These are phyloP conservation scores for Aspergillus fischeri DNA, from an alignment of 2,329 filamentous ascomycete genomes.

Conservation along the genomic window DNA sequence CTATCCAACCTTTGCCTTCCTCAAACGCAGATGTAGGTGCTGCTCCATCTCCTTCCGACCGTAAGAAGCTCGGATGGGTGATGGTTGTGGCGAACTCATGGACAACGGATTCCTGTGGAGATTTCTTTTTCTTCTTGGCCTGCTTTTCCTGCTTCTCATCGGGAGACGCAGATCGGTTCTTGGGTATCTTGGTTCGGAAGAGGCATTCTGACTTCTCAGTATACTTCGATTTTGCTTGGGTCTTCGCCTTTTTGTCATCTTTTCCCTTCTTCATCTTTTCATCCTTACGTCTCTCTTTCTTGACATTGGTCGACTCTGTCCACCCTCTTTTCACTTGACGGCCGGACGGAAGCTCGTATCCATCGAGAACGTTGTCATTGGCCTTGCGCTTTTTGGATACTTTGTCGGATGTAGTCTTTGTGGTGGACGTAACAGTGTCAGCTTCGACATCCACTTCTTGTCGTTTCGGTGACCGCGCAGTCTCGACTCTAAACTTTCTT, in stretches of 20 bases:
- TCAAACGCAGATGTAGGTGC: conserved; percentile 63
- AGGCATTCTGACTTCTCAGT: conserved; percentile 76
- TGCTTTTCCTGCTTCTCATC: conserved; percentile 41
- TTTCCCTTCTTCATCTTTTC: conserved; percentile 49
- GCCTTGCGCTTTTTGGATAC: conserved; percentile 49
- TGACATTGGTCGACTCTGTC: conserved; percentile 62
- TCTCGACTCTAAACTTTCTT: conserved; percentile 77
- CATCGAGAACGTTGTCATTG: conserved; percentile 55
- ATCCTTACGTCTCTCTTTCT: conserved; percentile 42
- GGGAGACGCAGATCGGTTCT: conserved; percentile 43
- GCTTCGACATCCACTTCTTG: conserved; percentile 39
- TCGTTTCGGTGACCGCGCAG: conserved; percentile 64
- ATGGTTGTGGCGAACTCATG: conserved; percentile 88
- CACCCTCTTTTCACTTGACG: conserved; percentile 85
- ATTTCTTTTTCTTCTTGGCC: conserved; percentile 59
- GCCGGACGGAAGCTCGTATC: conserved; percentile 66
- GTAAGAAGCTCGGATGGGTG: conserved; percentile 78
- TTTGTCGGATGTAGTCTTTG: conserved; percentile 38
- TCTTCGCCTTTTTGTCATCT: conserved; percentile 55
- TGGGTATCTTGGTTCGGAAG: conserved; percentile 76
- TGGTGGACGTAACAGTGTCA: conserved; percentile 24
- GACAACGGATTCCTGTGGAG: conserved; percentile 62
- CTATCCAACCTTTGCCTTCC: conserved; percentile 84
- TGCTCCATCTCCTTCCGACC: conserved; percentile 46
- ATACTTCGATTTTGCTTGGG: conserved; percentile 67